Evolutionary conservation across 1,139 yeast genomes (phyloP).

Genomic region (Sugiyamaella xylanicola): DNA sequence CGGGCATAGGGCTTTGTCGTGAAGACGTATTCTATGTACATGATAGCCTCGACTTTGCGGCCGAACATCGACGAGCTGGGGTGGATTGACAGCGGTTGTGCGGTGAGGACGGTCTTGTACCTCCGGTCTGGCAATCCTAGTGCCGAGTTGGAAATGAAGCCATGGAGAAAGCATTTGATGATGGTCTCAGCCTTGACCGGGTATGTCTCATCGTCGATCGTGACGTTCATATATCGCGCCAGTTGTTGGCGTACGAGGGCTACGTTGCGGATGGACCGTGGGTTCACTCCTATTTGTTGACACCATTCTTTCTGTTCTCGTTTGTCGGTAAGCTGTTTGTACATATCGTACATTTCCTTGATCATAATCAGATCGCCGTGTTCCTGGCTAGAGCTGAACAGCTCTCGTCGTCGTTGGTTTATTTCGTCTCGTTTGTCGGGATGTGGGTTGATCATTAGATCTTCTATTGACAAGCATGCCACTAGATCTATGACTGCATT

Average conservation of each 20-base stretch:
- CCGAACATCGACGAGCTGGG: conserved; percentile 92
- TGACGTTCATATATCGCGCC: conserved; percentile 60
- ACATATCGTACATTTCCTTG: conserved; percentile 74
- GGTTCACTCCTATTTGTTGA: conserved; percentile 69
- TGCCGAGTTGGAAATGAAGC: conserved; percentile 84
- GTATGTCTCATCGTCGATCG: conserved; percentile 22
- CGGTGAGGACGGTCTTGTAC: conserved; percentile 74
- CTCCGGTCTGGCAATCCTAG: conserved; percentile 95
- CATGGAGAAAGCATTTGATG: conserved; percentile 71
- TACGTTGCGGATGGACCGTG: conserved; percentile 80
- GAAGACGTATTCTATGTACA: conserved; percentile 93
- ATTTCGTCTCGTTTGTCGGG: conserved; percentile 84
- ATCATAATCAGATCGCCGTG: conserved; percentile 84
- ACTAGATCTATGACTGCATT: conserved; percentile 81
- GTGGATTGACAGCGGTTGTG: conserved; percentile 72
- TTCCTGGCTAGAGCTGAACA: conserved; percentile 67
- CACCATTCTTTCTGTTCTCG: conserved; percentile 80
- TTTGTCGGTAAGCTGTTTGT: conserved; percentile 43
- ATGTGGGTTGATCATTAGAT: conserved; percentile 74
- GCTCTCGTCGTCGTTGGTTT: conserved; percentile 48
- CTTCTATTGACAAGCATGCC: conserved; percentile 91
- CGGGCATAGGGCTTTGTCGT: conserved; percentile 94
- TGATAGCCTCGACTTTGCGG: conserved; percentile 75
- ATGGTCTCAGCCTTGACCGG: conserved; percentile 52
- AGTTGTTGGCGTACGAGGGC: conserved; percentile 74